Percentiles rank a stretch among this genome's conserved stretches.
phyloP scores from a whole-genome alignment of 306 rosid genomes.

The Rubus parviflorus region DNA sequence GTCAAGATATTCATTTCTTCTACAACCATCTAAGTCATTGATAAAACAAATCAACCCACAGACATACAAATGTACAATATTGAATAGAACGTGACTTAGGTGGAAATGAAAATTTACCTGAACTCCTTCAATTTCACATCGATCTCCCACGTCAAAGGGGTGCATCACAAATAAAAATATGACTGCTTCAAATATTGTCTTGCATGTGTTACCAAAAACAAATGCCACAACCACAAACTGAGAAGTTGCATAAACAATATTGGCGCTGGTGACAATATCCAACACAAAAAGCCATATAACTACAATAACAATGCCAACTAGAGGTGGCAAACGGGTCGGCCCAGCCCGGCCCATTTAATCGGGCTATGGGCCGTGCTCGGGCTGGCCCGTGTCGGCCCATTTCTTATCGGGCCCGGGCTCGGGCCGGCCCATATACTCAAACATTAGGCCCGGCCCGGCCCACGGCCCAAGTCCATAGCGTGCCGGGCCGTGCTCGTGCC shows the following conservation, averaged over 20 bases:
- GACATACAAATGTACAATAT: neutral
- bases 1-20: conserved; percentile 99
- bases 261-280: conserved; percentile 70
- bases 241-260: conserved; percentile 70
- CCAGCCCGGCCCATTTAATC: no score
- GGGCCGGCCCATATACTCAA: no score
- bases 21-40: conserved; percentile 68
- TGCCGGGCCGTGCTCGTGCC: no score
- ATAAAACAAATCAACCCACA: conserved; percentile 25
- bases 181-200: conserved; percentile 81
- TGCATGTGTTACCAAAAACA: conserved; percentile 90
- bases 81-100: neutral
- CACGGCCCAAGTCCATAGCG: no score
- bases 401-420: no score
- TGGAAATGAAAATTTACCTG: conserved; percentile 52
- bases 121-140: conserved; percentile 80
- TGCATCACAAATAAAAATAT: conserved; percentile 86
- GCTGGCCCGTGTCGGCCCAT: no score
- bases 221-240: conserved; percentile 85
- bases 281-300: conserved; percentile 72
- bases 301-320: conserved; percentile 51
- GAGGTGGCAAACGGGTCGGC: no score
- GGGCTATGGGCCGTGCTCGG: no score
- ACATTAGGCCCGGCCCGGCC: no score
- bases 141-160: conserved; percentile 93